A percentile compares a stretch with the other conserved stretches of the same genome.
phyloP scores from a whole-genome alignment of 306 rosid species.

The Rosa lucieae region DNA sequence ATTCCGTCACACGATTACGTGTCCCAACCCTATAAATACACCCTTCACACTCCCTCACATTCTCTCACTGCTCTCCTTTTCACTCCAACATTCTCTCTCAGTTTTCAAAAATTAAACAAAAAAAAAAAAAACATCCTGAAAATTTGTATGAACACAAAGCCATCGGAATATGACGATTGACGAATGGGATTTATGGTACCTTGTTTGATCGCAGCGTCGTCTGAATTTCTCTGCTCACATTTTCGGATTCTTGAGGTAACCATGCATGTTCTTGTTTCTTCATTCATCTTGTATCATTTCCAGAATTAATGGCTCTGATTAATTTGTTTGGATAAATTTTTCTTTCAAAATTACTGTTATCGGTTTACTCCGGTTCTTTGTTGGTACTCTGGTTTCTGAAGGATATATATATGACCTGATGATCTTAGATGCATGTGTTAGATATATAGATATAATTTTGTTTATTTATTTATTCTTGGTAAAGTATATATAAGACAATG shows the following conservation, averaged over 20 bases:
- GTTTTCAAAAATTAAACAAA: neutral
- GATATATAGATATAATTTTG: neutral
- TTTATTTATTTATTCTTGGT: neutral
- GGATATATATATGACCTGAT: neutral
- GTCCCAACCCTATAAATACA: neutral
- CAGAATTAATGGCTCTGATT: slow-evolving; percentile 6
- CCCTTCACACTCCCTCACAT: neutral
- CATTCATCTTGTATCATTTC: slow-evolving; percentile 13
- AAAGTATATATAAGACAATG: neutral
- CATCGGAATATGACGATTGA: slow-evolving; percentile 26
- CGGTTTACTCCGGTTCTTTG: neutral
- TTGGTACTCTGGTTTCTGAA: neutral
- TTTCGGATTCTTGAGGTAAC: slow-evolving; percentile 35
- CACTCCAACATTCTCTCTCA: neutral
- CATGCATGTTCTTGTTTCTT: neutral
- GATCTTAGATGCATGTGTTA: neutral
- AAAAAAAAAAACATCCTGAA: neutral
- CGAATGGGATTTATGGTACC: slow-evolving; percentile 9
- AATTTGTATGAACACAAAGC: slow-evolving; percentile 3
- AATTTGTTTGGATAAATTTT: slow-evolving; percentile 1
- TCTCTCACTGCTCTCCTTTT: neutral
- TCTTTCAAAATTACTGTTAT: neutral
- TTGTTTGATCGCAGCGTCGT: slow-evolving; percentile 21
- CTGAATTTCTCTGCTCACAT: slow-evolving; percentile 32
- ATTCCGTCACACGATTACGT: slow-evolving; percentile 6